phyloP scores from a whole-genome alignment of 2,329 filamentous ascomycete species.

The Bipolaris sorokiniana region DNA sequence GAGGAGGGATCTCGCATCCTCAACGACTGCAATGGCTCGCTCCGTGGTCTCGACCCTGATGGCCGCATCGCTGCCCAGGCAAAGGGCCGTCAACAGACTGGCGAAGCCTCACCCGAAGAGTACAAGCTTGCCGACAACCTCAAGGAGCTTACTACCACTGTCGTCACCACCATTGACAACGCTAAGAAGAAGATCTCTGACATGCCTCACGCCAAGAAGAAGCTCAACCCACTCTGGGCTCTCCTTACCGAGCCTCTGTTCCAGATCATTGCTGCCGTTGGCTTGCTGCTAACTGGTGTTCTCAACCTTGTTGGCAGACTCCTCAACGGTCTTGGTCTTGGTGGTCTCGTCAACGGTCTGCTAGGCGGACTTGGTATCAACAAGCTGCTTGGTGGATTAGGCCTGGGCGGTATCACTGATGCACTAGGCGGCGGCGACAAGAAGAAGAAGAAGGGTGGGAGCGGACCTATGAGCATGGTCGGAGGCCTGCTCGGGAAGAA shows the following conservation, averaged over 20 bases:
- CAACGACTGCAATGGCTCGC: conserved; percentile 82
- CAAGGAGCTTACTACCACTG: conserved; percentile 82
- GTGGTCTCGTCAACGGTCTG: conserved; percentile 78
- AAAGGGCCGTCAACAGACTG: conserved; percentile 77
- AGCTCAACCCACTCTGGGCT: conserved; percentile 88
- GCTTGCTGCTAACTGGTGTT: conserved; percentile 80
- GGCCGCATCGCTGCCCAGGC: conserved; percentile 83
- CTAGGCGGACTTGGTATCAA: conserved; percentile 78
- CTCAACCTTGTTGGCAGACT: conserved; percentile 82
- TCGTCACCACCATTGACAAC: conserved; percentile 83
- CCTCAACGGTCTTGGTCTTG: conserved; percentile 80
- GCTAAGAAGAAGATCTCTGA: conserved; percentile 87
- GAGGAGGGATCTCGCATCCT: conserved; percentile 84
- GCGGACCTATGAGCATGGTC: conserved; percentile 53
- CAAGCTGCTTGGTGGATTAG: conserved; percentile 76
- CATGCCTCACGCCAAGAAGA: conserved; percentile 94
- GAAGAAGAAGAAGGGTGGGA: conserved; percentile 52
- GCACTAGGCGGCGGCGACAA: conserved; percentile 62
- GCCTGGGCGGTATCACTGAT: conserved; percentile 61
- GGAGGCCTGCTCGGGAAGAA: conserved; percentile 56
- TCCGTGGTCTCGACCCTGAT: conserved; percentile 87
- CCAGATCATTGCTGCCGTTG: conserved; percentile 91
- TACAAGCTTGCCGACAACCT: conserved; percentile 82
- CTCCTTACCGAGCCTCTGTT: conserved; percentile 83
- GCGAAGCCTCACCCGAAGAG: conserved; percentile 82